A percentile compares a stretch with the other conserved stretches of the same genome.
Evolutionary conservation across 805 yeast genomes (phyloP).

Genomic region (Saccharomycopsis sp.): DNA sequence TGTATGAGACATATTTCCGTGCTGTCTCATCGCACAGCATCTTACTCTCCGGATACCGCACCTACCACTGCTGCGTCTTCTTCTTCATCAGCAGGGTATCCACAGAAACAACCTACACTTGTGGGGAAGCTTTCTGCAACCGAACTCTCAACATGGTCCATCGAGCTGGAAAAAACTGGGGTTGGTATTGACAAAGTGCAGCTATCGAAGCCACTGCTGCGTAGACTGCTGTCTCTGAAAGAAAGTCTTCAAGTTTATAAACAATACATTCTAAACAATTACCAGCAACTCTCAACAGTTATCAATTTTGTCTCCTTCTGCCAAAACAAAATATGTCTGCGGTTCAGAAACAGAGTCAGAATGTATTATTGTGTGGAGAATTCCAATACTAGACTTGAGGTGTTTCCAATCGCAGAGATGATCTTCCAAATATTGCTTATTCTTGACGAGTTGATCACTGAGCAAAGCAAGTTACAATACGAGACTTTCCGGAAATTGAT

Average conservation of each 20-base stretch:
- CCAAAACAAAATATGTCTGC: neutral
- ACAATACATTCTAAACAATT: neutral
- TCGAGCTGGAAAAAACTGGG: neutral
- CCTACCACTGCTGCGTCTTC: neutral
- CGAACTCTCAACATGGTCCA: neutral
- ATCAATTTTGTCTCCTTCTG: neutral
- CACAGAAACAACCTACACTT: neutral
- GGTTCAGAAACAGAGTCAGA: neutral
- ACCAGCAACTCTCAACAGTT: neutral
- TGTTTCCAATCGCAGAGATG: neutral
- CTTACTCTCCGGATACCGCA: neutral
- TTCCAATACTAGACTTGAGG: neutral
- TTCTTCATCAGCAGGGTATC: neutral
- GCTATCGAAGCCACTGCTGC: neutral
- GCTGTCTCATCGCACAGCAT: neutral
- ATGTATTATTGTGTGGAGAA: neutral
- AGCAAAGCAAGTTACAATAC: neutral
- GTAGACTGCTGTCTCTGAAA: neutral
- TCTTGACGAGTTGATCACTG: neutral
- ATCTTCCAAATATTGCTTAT: neutral
- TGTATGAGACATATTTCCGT: neutral
- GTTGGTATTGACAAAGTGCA: neutral
- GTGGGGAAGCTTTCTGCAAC: neutral
- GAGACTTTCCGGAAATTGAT: neutral
- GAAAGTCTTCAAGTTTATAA: neutral